Evolutionary conservation across 2,329 filamentous ascomycete species (phyloP), one percentile per base, ranked within the genome.

Genomic region (Lojkania enalia): DNA sequence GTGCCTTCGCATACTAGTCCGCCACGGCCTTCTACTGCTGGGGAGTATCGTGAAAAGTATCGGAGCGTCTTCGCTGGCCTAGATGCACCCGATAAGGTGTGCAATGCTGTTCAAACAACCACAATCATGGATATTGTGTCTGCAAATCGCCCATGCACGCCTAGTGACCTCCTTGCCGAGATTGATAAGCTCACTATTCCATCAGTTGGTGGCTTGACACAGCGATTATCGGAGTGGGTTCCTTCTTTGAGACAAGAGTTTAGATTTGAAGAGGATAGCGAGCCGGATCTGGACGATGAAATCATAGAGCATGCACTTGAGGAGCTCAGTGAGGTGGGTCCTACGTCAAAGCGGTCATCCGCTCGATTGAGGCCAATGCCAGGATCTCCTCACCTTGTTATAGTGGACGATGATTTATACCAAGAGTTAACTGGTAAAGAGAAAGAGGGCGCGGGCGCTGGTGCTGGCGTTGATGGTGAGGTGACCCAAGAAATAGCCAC

Each of bases 131-230:
- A 43, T 27, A 25, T 60, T 37, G 30, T 52, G 36, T 52, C 43
- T 5, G 40, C 42, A 38, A 54, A 54, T 44, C 63, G 67, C 23
- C 62, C 69, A 5, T 58, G 69, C n/a, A 74, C 73, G 4, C 69
- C 71, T 12, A 63, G 72, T 27, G 64, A 72, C 39, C 57, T 75
- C 35, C 61, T 76, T 19, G 65, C 64, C 31, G 74, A 77, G 55
- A 65, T 76, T 52, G 71, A 75, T 19, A 66, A 70, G 20, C 56
- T 77, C 16, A 71, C 70, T 3, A 71, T 78, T 18, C 75, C 75
- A 13, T 75, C 71, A 3, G 67, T 77, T 13, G 65, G 63, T 20
- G 71, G 66, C 9, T 61, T 77, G 5, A 76, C 74, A 2, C 66
- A 75, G 38, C 68, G 74, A 15, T 58, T 77, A 11, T 75, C 74